Evolutionary conservation across 345 rosid genomes (phyloP), one percentile per base, ranked within the genome.

Genomic region (Hirschfeldia incana): DNA sequence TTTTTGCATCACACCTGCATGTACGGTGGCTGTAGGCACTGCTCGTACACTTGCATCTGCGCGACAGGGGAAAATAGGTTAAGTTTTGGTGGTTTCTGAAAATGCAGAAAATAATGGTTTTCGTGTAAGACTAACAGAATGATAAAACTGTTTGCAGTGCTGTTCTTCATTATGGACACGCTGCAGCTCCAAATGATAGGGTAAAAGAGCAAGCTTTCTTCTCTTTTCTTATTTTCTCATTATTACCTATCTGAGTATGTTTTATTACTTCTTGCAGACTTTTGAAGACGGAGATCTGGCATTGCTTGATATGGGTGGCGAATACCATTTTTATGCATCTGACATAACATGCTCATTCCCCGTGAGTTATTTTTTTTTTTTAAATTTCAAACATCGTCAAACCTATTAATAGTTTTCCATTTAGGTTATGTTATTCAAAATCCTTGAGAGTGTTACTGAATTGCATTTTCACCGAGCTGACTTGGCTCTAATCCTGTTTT

Each of bases 121-220:
- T 74, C 3, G 11, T 34, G 9, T 4, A 57, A 29, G 21, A 44
- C 34, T 65, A 59, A 65, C n/a, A 1, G 37, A n/a, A 12, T 28
- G 10, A 69, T 72, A 33, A 42, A 21, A 70, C 6, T 71, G 3
- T 72, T 32, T 77, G 70, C 85, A 94, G 98, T 85, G 88, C 98
- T 78, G 97, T 92, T 85, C 94, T 94, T 64, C 97, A 94, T 81
- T 92, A 94, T 80, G 98, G 98, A 73, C 98, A 94, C 84, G 97
- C 97, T 36, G 97, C 97, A n/a, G 98, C 98, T 84, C 97, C 97
- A 74, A 94, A 94, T 88, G 98, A 94, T 76, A 85, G 83, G 97
- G 97, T 92, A 89, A 57, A 65, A 71, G 62, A 75, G 55, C 37
- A 67, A 36, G 1, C 27, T 15, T 73, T 68, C 71, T 34, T 49